phyloP scores from a whole-genome alignment of 306 rosid species.

The Arachis stenosperma region DNA sequence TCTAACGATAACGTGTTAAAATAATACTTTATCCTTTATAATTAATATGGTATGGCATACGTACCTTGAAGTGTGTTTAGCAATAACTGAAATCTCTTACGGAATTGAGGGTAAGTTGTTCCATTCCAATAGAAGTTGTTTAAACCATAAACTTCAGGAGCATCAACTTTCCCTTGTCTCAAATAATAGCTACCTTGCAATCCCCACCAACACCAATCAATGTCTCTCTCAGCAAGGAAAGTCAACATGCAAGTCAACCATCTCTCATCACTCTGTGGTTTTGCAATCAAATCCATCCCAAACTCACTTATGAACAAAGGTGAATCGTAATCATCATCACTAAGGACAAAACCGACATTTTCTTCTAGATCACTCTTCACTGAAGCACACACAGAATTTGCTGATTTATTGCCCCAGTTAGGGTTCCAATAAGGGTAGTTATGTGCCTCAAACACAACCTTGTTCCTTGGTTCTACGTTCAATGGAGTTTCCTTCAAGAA shows the following conservation, averaged over 20 bases:
- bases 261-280: background rate
- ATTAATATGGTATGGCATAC: background rate
- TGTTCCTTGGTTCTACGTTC: background rate
- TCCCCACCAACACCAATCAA: background rate
- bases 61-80: background rate
- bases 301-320: background rate
- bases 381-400: background rate
- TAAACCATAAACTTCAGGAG: background rate
- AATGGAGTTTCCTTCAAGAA: background rate
- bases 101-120: background rate
- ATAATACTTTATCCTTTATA: no score
- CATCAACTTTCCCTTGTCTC: background rate
- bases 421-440: background rate
- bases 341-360: background rate
- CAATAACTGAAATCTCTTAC: background rate
- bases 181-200: background rate
- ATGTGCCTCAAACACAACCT: background rate
- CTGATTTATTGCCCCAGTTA: background rate
- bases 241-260: background rate
- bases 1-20: no score
- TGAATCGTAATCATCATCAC: background rate
- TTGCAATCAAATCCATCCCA: background rate
- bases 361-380: background rate
- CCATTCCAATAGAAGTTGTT: background rate
- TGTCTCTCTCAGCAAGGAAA: background rate